Percentiles rank a stretch among this genome's conserved stretches.
Evolutionary conservation across 305 asterid species (phyloP).

Genomic region (Solanum hybrid): DNA sequence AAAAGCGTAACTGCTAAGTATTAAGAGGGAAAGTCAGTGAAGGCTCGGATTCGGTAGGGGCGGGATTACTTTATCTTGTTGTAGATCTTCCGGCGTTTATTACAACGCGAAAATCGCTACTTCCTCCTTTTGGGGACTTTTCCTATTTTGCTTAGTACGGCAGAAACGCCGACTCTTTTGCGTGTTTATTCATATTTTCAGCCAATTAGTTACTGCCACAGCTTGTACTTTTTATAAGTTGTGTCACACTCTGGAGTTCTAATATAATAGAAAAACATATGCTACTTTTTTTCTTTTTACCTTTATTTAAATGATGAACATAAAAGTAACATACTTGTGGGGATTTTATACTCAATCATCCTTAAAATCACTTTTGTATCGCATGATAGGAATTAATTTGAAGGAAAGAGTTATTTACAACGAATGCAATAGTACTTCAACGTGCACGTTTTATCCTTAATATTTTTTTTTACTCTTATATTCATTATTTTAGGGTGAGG

Average conservation of each 20-base stretch:
- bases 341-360: too few species aligned
- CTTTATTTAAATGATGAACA: too few species aligned
- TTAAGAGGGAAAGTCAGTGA: neutral
- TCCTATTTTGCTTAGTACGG: neutral
- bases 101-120: neutral
- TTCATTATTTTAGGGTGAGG: too few species aligned
- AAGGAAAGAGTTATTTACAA: too few species aligned
- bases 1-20: conserved; percentile 1
- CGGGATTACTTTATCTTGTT: neutral
- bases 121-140: neutral
- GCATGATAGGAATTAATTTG: too few species aligned
- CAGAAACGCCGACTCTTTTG: neutral
- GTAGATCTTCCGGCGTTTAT: neutral
- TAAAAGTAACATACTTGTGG: too few species aligned
- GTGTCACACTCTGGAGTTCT: neutral
- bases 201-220: neutral
- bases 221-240: neutral
- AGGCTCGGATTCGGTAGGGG: neutral
- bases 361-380: too few species aligned
- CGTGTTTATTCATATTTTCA: neutral
- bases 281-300: too few species aligned
- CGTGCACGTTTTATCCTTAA: too few species aligned
- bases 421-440: too few species aligned
- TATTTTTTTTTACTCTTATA: too few species aligned
- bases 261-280: too few species aligned